These are phyloP conservation scores for Acanthamoeba quina DNA, from an alignment of 208 protist species.

Conservation along the genomic window DNA sequence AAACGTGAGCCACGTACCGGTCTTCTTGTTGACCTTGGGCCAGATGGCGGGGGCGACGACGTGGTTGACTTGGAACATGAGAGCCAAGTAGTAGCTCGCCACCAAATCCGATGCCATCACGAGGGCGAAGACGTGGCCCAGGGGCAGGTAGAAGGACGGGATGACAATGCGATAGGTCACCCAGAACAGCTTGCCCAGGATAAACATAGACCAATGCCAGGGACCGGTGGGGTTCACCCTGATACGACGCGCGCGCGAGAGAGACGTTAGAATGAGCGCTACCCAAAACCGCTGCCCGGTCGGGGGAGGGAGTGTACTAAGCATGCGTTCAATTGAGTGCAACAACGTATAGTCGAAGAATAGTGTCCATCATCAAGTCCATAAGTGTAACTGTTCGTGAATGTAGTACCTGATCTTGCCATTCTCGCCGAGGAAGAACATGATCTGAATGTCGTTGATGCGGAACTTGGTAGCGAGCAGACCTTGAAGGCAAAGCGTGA, in stretches of 20 bases:
- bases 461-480: slow-evolving; percentile 81
- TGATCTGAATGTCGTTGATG: slow-evolving; percentile 82
- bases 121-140: slow-evolving; percentile 66
- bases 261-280: not conserved
- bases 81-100: slow-evolving; percentile 82
- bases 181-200: slow-evolving; percentile 80
- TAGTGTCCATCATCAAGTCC: slow-evolving; percentile 14
- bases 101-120: slow-evolving; percentile 77
- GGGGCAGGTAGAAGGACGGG: slow-evolving; percentile 64
- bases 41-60: slow-evolving; percentile 79
- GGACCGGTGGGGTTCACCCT: slow-evolving; percentile 70
- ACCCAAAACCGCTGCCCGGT: no score
- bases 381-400: not conserved
- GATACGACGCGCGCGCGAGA: not conserved
- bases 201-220: slow-evolving; percentile 68
- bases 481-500: not conserved
- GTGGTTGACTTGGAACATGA: slow-evolving; percentile 87
- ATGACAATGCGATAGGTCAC: slow-evolving; percentile 83
- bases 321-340: not conserved
- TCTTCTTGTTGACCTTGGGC: slow-evolving; percentile 73
- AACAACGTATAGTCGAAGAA: no score
- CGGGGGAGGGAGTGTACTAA: no score
- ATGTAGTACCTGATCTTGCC: slow-evolving; percentile 48
- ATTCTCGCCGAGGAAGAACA: slow-evolving; percentile 72
- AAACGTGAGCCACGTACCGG: not conserved